Percentiles rank a stretch among this genome's conserved stretches.
phyloP scores from a whole-genome alignment of 768 basidiomycete genomes.

The Saitozyma podzolica region DNA sequence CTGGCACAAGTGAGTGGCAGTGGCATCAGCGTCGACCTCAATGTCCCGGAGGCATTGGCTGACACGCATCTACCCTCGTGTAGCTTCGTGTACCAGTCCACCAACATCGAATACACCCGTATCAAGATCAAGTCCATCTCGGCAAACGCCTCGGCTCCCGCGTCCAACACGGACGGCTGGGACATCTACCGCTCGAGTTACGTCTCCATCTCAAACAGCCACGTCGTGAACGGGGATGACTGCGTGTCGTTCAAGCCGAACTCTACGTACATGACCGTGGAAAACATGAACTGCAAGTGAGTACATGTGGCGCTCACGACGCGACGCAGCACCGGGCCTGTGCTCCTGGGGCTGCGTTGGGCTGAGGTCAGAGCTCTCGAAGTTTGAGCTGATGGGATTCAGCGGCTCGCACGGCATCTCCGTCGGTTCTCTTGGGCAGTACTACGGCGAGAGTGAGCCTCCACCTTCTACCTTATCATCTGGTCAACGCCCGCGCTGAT shows the following conservation, averaged over 20 bases:
- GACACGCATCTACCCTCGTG: background rate
- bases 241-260: conserved; percentile 60
- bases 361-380: too few relatives aligned
- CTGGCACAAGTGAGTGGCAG: conserved; percentile 48
- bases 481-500: background rate
- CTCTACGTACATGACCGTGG: conserved; percentile 62
- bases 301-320: conserved; percentile 3
- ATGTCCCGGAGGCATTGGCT: too few relatives aligned
- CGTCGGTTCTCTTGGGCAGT: conserved; percentile 64
- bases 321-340: background rate
- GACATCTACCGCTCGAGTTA: conserved; percentile 60
- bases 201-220: conserved; percentile 53
- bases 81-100: conserved; percentile 57
- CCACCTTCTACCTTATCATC: background rate
- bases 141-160: conserved; percentile 27
- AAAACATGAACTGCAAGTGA: conserved; percentile 61
- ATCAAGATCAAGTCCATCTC: conserved; percentile 48
- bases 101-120: conserved; percentile 55
- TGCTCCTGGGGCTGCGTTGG: too few relatives aligned
- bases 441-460: conserved; percentile 37
- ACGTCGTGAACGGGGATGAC: conserved; percentile 57
- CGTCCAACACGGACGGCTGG: conserved; percentile 60
- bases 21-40: too few relatives aligned
- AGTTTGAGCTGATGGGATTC: background rate
- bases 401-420: conserved; percentile 63